Evolutionary conservation across 129 eudicot genomes (phyloP).

Genomic region (Centaurea solstitialis): DNA sequence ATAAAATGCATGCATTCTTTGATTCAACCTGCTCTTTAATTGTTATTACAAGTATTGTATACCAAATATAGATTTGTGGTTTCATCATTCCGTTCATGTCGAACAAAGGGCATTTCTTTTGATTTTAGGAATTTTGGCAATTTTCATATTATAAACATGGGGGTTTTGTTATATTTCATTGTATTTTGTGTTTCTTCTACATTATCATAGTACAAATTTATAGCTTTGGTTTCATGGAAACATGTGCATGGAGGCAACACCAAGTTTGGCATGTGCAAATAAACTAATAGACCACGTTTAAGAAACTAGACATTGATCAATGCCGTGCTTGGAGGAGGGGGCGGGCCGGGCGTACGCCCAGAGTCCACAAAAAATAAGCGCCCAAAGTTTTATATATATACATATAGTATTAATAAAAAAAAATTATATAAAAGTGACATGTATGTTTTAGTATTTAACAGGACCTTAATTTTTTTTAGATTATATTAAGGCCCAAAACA

Average conservation of each 20-base stretch:
- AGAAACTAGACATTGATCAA: too few relatives aligned
- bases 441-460: too few relatives aligned
- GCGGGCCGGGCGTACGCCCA: too few relatives aligned
- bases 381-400: too few relatives aligned
- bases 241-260: conserved; percentile 99
- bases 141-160: not conserved
- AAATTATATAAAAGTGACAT: too few relatives aligned
- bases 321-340: too few relatives aligned
- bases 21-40: not conserved
- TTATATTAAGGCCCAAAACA: too few relatives aligned
- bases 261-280: conserved; percentile 98
- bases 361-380: too few relatives aligned
- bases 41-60: not conserved
- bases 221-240: not conserved
- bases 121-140: not conserved
- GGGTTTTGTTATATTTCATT: not conserved
- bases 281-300: too few relatives aligned
- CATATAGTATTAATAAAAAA: too few relatives aligned
- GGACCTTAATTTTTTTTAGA: too few relatives aligned
- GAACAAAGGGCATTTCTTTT: not conserved
- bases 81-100: not conserved
- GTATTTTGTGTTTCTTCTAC: not conserved
- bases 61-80: not conserved
- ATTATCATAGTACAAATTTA: not conserved
- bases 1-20: not conserved